phyloP scores from a whole-genome alignment of 2,329 filamentous ascomycete species.

The Madurella mycetomatis region DNA sequence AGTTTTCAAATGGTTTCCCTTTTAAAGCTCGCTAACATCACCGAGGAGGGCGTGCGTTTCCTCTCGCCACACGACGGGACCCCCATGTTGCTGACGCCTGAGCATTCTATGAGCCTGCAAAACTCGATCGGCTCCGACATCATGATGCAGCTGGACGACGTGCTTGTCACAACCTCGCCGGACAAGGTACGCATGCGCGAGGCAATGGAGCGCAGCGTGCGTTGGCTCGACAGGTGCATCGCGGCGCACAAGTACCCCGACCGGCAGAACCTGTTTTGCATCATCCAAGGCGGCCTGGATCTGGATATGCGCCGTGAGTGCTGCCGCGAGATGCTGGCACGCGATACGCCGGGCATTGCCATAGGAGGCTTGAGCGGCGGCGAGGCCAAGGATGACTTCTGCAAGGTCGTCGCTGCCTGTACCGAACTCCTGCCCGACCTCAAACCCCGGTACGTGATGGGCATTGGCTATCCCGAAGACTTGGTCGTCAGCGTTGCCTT shows the following conservation, averaged over 20 bases:
- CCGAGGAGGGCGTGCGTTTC: slow-evolving; percentile 92
- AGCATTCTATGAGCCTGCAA: slow-evolving; percentile 93
- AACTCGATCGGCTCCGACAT: slow-evolving; percentile 98
- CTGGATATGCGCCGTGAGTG: slow-evolving; percentile 80
- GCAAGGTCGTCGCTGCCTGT: slow-evolving; percentile 81
- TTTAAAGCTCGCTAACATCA: slow-evolving; percentile 86
- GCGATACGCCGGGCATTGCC: slow-evolving; percentile 92
- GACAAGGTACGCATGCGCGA: slow-evolving; percentile 84
- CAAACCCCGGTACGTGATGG: slow-evolving; percentile 99
- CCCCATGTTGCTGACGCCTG: slow-evolving; percentile 94
- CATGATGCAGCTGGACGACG: slow-evolving; percentile 99
- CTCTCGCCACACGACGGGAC: slow-evolving; percentile 92
- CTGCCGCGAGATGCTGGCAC: slow-evolving; percentile 77
- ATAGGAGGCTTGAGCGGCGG: slow-evolving; percentile 94
- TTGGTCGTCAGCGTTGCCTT: slow-evolving; percentile 88
- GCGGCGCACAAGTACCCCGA: slow-evolving; percentile 79
- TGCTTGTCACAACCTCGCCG: slow-evolving; percentile 91
- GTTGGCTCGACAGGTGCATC: slow-evolving; percentile 95
- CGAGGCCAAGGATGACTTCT: slow-evolving; percentile 90
- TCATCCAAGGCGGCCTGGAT: slow-evolving; percentile 94
- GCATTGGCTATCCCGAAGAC: slow-evolving; percentile 95
- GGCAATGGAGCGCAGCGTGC: slow-evolving; percentile 89
- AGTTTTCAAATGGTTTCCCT: slow-evolving; percentile 99
- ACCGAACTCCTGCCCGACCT: slow-evolving; percentile 78
- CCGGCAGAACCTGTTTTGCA: slow-evolving; percentile 92